phyloP scores from a whole-genome alignment of 768 basidiomycete genomes.

The Leccinum uliginosum region DNA sequence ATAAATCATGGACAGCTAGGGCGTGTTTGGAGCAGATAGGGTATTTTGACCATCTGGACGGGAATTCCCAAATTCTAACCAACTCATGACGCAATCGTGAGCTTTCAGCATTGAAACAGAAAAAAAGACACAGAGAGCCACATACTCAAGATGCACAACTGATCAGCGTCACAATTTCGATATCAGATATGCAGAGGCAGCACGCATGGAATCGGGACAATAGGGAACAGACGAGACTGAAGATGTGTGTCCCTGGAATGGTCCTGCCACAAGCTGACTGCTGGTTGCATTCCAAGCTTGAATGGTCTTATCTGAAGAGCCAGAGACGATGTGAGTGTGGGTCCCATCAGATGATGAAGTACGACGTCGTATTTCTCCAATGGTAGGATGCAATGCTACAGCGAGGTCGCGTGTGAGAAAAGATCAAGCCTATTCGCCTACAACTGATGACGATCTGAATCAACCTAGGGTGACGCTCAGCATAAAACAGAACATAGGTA shows the following conservation, averaged over 20 bases:
- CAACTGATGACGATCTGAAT: background rate
- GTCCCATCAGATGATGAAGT: background rate
- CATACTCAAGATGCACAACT: too few relatives aligned
- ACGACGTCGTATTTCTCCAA: background rate
- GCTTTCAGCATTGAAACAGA: too few relatives aligned
- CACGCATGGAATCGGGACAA: background rate
- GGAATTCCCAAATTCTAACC: too few relatives aligned
- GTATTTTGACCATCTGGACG: too few relatives aligned
- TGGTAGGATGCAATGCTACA: background rate
- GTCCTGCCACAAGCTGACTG: background rate
- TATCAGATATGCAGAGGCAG: background rate
- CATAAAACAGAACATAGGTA: background rate
- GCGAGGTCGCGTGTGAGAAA: background rate
- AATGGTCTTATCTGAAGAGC: background rate
- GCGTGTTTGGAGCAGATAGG: too few relatives aligned
- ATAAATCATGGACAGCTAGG: too few relatives aligned
- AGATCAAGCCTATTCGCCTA: background rate
- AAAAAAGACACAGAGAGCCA: too few relatives aligned
- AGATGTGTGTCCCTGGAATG: background rate
- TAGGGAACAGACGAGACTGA: background rate
- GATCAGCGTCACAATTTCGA: too few relatives aligned
- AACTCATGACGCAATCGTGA: too few relatives aligned
- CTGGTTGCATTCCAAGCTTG: background rate
- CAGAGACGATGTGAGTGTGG: background rate
- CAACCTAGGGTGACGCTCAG: background rate